Base-by-base conservation (phyloP, 306 rosid species). In the Quercus parvula region DNA sequence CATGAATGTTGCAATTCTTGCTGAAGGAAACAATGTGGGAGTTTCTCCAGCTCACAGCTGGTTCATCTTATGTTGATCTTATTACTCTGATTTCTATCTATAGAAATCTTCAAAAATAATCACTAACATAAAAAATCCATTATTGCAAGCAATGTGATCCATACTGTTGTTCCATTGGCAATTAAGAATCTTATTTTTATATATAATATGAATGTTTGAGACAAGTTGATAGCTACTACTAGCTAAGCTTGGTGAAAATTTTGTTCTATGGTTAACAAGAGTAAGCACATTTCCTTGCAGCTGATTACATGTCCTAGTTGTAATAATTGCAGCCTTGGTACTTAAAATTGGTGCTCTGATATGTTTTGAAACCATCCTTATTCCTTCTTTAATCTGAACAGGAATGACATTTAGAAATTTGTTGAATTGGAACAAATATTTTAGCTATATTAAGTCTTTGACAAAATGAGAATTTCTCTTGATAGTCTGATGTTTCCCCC, bases 1-100 rank as follows among this genome's bases (percentile, higher is more conserved):
- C 41, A n/a, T 73, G 52, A 44, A 28, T 57, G 24, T 35, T 56
- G 74, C 78, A 55, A 63, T 54, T 63, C 71, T 67, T 67, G 71
- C 71, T 33, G 19, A 46, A 67, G 66, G 31, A 59, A 8, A 19
- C 6, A 8, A 7, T 67, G 25, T 30, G 51, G 33, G 51, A 58
- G 64, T 17, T 8, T 13, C 49, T 17, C 25, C 11, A 7, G 14
- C 71, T 33, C 25, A 17, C 2, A 6, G 22, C 7, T 66, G 71
- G 71, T 66, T 31, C 46, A 66, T 66, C 3, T 6, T 31, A 66
- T 66, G 22, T 66, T 31, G 13, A 66, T 18, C 24, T 17, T 66
- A 31, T 66, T 17, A 18, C 46, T 7, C 18, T 31, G 24, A 11
- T 66, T 66, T 66, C 71, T 2, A 13, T 62, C 8, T 1, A 62